Conservation (phyloP, 768 basidiomycete species). For the Mycena metata region DNA sequence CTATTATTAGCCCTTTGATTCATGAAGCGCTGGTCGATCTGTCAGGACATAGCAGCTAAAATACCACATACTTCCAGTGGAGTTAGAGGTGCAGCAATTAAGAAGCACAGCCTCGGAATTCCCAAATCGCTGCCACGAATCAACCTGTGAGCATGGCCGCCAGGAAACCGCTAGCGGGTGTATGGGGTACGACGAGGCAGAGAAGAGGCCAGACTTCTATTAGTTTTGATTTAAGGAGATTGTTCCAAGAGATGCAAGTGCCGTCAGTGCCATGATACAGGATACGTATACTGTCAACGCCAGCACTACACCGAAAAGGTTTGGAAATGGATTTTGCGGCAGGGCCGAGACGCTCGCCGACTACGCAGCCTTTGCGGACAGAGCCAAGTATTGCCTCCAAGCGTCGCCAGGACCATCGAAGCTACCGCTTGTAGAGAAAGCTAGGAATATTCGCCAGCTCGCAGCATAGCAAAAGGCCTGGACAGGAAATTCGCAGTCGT, state of each 20-base stretch:
- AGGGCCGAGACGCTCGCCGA: too few species aligned
- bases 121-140: background rate
- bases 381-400: too few species aligned
- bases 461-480: too few species aligned
- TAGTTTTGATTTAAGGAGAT: conserved; percentile 17
- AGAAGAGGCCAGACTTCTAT: conserved; percentile 5
- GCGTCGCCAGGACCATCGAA: too few species aligned
- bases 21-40: conserved; percentile 2
- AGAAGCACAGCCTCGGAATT: background rate
- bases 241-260: conserved; percentile 2
- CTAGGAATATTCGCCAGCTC: too few species aligned
- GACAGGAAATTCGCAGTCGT: too few species aligned
- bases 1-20: conserved; percentile 21
- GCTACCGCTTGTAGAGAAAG: too few species aligned
- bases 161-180: background rate
- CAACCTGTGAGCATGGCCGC: conserved; percentile 1
- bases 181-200: background rate
- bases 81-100: background rate
- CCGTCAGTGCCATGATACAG: background rate
- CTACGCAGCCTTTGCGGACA: too few species aligned
- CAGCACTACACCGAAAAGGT: too few species aligned
- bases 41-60: conserved; percentile 25
- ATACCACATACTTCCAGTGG: background rate
- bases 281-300: too few species aligned
- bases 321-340: too few species aligned